Conservation (phyloP, 2,329 filamentous ascomycete species). For the Chlorencoelia australis region DNA sequence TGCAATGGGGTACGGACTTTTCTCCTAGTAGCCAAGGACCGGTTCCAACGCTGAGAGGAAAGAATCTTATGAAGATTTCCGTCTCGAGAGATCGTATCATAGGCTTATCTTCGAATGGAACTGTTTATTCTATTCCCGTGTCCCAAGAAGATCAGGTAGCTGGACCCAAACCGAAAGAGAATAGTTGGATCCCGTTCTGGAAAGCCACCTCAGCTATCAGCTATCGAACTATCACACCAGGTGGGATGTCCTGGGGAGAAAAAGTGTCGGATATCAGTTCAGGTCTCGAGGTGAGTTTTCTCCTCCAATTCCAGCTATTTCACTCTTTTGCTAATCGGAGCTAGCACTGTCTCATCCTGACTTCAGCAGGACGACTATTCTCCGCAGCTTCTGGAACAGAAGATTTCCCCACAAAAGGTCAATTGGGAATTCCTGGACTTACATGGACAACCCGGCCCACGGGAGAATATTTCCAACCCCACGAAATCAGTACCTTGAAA, state of each 20-base stretch:
- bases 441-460: constrained; percentile 68
- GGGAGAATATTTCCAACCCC: constrained; percentile 70
- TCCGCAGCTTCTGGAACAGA: constrained; percentile 74
- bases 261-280: constrained; percentile 63
- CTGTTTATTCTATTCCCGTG: constrained; percentile 76
- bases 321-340: no score
- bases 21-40: constrained; percentile 55
- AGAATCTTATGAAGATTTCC: constrained; percentile 65
- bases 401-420: constrained; percentile 70
- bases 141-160: constrained; percentile 59
- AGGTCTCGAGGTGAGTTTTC: no score
- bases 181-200: constrained; percentile 67
- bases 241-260: constrained; percentile 56
- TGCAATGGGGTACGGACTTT: constrained; percentile 84
- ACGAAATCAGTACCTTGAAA: constrained; percentile 64
- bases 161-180: constrained; percentile 54
- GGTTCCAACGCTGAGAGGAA: constrained; percentile 64
- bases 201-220: constrained; percentile 46
- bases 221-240: constrained; percentile 63
- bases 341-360: constrained; percentile 78
- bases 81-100: constrained; percentile 78
- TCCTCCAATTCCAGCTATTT: no score
- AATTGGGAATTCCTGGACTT: constrained; percentile 77
- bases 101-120: constrained; percentile 62
- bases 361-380: constrained; percentile 76